Evolutionary conservation across 2,329 filamentous ascomycete species (phyloP).

Genomic region (Nemania sp.): DNA sequence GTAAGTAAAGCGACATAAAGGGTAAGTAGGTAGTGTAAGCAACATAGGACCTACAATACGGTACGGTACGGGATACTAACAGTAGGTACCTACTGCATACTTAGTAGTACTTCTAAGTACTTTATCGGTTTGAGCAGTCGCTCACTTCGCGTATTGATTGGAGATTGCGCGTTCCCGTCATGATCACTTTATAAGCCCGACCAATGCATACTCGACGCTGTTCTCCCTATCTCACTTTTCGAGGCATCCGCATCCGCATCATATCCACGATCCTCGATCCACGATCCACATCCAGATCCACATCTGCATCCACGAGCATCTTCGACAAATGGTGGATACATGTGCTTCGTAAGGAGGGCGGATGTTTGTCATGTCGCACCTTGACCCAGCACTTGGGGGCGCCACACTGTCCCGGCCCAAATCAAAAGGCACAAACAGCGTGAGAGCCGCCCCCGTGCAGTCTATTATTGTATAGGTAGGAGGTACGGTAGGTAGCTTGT

Average conservation of each 20-base stretch:
- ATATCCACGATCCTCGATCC: too few species aligned
- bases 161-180: constrained; percentile 20
- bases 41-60: too few species aligned
- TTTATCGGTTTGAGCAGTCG: too few species aligned
- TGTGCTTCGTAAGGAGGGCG: constrained; percentile 7
- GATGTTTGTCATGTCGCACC: constrained; percentile 21
- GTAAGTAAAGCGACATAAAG: too few species aligned
- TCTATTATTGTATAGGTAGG: neutral
- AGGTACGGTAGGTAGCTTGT: too few species aligned
- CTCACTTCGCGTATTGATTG: constrained; percentile 16
- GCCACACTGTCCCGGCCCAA: constrained; percentile 18
- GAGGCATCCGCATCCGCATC: too few species aligned
- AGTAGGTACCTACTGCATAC: too few species aligned
- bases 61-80: too few species aligned
- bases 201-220: neutral
- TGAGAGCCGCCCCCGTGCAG: neutral
- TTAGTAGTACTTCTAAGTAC: too few species aligned
- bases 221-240: neutral
- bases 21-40: too few species aligned
- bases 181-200: neutral
- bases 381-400: constrained; percentile 8
- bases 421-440: neutral
- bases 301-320: neutral
- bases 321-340: constrained; percentile 16
- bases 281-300: too few species aligned